phyloP scores from a whole-genome alignment of 202 grass and related monocot species.

The Bolboschoenoplectus hybrid region DNA sequence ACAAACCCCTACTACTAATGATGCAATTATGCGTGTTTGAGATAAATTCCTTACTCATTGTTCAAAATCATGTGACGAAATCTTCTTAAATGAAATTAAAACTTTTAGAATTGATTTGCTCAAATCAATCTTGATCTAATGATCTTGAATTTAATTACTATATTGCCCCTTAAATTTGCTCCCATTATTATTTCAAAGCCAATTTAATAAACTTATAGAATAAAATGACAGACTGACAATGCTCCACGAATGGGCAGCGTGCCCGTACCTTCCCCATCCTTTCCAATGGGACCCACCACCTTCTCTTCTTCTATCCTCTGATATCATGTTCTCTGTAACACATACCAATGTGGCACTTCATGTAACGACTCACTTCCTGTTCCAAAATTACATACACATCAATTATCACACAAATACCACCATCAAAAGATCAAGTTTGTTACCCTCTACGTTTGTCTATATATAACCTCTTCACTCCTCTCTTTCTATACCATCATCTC shows the following conservation, averaged over 20 bases:
- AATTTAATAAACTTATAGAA: not conserved
- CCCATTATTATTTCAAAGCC: not conserved
- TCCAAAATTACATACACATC: not conserved
- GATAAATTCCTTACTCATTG: not conserved
- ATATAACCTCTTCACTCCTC: slow-evolving; percentile 46
- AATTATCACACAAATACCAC: not conserved
- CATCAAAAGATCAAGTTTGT: not conserved
- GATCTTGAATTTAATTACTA: not conserved
- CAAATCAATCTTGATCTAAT: not conserved
- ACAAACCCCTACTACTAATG: not conserved
- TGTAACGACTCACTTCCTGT: slow-evolving; percentile 29
- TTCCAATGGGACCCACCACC: slow-evolving; percentile 40
- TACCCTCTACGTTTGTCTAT: slow-evolving; percentile 41
- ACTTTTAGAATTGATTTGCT: not conserved
- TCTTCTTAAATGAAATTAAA: slow-evolving; percentile 12
- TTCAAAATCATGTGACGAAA: not conserved
- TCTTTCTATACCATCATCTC: not conserved
- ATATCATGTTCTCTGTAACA: not conserved
- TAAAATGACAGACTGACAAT: slow-evolving; percentile 11
- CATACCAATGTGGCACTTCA: not conserved
- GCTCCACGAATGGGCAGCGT: slow-evolving; percentile 20
- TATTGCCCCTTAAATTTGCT: slow-evolving; percentile 4
- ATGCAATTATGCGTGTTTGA: not conserved
- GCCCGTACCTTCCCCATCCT: slow-evolving; percentile 49
- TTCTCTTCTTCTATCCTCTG: slow-evolving; percentile 41